phyloP scores from a whole-genome alignment of 1,284 basidiomycete genomes.

The Apiotrichum siamense region DNA sequence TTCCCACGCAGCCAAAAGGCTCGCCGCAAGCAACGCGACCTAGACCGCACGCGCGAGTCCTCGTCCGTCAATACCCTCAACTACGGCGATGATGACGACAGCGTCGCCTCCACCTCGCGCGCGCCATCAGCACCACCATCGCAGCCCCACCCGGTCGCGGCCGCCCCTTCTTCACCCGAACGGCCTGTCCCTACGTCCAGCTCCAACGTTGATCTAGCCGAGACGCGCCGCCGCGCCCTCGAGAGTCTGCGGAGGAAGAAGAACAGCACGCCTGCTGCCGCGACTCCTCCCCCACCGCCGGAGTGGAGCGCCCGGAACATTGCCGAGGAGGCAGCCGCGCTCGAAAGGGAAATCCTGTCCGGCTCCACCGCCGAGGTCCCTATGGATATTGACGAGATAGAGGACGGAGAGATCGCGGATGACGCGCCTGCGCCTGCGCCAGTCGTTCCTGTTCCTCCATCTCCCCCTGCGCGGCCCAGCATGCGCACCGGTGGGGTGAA shows the following conservation, averaged over 20 bases:
- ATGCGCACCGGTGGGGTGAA: slow-evolving; percentile 24
- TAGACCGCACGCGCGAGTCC: not conserved
- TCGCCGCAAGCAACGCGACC: slow-evolving; percentile 9
- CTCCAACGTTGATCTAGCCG: slow-evolving; percentile 21
- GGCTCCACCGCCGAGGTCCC: slow-evolving; percentile 13
- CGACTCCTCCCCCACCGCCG: not conserved
- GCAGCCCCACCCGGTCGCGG: not conserved
- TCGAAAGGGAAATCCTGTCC: slow-evolving; percentile 30
- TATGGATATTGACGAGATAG: slow-evolving; percentile 26
- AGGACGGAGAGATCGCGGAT: slow-evolving; percentile 39
- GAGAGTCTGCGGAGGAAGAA: slow-evolving; percentile 28
- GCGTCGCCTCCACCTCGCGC: not conserved
- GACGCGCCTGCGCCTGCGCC: not conserved
- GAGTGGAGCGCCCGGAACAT: slow-evolving; percentile 4
- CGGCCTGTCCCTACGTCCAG: not conserved
- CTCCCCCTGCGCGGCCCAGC: slow-evolving; percentile 1
- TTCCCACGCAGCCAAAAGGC: not conserved
- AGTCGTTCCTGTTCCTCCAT: not conserved
- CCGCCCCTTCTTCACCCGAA: not conserved
- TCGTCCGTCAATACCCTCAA: slow-evolving; percentile 8
- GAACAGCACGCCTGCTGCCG: not conserved
- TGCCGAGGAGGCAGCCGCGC: slow-evolving; percentile 27
- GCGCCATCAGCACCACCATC: too few species aligned
- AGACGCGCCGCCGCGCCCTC: slow-evolving; percentile 28
- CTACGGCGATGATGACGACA: slow-evolving; percentile 19